phyloP scores from a whole-genome alignment of 352 stramenopile genomes.

The Globisporangium megalacanthum region DNA sequence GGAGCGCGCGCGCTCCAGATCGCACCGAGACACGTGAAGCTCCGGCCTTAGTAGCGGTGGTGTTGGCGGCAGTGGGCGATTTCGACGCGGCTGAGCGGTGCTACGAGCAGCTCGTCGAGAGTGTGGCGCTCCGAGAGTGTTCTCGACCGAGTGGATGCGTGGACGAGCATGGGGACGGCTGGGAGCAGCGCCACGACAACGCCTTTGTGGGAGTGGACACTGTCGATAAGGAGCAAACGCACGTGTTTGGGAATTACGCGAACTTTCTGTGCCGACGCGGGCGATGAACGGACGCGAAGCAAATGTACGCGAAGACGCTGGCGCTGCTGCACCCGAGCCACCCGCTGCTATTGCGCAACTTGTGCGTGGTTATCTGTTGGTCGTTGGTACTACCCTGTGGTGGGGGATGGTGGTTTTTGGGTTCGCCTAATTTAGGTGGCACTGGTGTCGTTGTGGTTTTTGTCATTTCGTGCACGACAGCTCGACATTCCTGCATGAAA shows the following conservation, averaged over 20 bases:
- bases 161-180: too few relatives aligned
- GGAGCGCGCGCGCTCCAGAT: constrained; percentile 16
- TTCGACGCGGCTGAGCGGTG: background rate
- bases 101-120: constrained; percentile 13
- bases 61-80: constrained; percentile 8
- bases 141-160: too few relatives aligned
- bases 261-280: constrained; percentile 11
- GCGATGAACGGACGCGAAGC: constrained; percentile 11
- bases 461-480: too few relatives aligned
- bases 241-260: constrained; percentile 20
- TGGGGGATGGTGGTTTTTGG: too few relatives aligned
- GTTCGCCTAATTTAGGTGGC: too few relatives aligned
- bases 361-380: constrained; percentile 6
- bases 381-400: too few relatives aligned
- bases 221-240: constrained; percentile 9
- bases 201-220: background rate
- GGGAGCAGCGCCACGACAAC: background rate
- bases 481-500: too few relatives aligned
- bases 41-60: constrained; percentile 15
- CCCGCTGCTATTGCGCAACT: constrained; percentile 15
- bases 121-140: constrained; percentile 1
- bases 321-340: constrained; percentile 5
- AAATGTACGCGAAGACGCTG: constrained; percentile 15
- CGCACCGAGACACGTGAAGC: constrained; percentile 13
- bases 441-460: too few relatives aligned